phyloP scores from a whole-genome alignment of 805 yeast species.

The Ogataea naganishii region DNA sequence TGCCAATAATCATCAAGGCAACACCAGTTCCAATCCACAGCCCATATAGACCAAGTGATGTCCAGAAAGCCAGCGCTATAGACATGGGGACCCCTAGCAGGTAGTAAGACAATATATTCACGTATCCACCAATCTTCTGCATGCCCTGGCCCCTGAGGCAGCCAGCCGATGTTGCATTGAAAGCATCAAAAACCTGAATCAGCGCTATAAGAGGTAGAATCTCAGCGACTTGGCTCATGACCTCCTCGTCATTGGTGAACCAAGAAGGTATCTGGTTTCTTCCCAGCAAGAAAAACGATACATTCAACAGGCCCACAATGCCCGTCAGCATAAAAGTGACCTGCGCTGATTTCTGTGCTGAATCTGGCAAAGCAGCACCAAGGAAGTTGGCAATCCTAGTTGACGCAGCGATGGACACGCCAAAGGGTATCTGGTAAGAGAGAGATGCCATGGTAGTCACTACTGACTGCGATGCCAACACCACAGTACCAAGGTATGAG shows the following conservation, averaged over 20 bases:
- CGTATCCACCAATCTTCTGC: constrained; percentile 53
- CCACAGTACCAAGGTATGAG: constrained; percentile 42
- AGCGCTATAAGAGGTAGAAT: constrained; percentile 57
- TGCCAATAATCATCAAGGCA: constrained; percentile 42
- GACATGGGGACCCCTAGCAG: constrained; percentile 57
- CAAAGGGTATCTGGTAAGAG: constrained; percentile 50
- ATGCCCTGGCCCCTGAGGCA: constrained; percentile 73
- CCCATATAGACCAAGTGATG: constrained; percentile 44
- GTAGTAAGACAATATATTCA: constrained; percentile 50
- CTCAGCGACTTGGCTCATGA: constrained; percentile 37
- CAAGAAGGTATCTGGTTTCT: constrained; percentile 35
- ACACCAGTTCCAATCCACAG: constrained; percentile 55
- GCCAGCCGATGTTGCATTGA: constrained; percentile 68
- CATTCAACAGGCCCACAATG: constrained; percentile 34
- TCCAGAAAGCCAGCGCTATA: constrained; percentile 41
- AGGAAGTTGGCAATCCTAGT: constrained; percentile 50
- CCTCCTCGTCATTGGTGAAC: constrained; percentile 55
- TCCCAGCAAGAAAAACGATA: constrained; percentile 33
- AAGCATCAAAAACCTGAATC: constrained; percentile 63
- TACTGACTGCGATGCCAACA: constrained; percentile 45
- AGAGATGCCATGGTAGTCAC: constrained; percentile 36
- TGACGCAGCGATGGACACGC: constrained; percentile 48
- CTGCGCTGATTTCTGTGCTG: constrained; percentile 29
- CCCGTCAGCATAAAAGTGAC: constrained; percentile 28
- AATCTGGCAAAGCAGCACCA: constrained; percentile 27